A percentile compares a stretch with the other conserved stretches of the same genome.
Conservation (phyloP, 129 eudicot species). For the Pulicaria dysenterica region DNA sequence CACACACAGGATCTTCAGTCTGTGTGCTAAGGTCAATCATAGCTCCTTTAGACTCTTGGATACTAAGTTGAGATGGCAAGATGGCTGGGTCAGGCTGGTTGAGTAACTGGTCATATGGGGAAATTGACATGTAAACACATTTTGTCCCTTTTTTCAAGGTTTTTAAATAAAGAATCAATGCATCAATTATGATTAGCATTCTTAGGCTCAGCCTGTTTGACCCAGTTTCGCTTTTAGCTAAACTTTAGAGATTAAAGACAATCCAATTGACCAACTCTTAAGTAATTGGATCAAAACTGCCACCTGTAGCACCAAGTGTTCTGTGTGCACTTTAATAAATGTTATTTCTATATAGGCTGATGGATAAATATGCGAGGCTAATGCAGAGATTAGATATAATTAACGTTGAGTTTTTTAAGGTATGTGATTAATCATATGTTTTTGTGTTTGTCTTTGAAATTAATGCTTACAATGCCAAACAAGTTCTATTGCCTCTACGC, state of each 20-base stretch:
- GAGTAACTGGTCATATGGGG: not conserved
- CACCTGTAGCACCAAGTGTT: slow-evolving; percentile 20
- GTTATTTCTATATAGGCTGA: slow-evolving; percentile 50
- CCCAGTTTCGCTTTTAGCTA: not conserved
- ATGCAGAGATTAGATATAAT: slow-evolving; percentile 89
- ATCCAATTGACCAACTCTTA: slow-evolving; percentile 3
- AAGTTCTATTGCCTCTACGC: slow-evolving; percentile 2
- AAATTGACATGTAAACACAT: not conserved
- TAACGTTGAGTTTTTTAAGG: slow-evolving; percentile 83
- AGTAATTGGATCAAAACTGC: not conserved
- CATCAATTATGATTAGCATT: slow-evolving; percentile 3
- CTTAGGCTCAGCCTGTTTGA: not conserved
- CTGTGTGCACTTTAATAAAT: slow-evolving; percentile 35
- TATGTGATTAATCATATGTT: slow-evolving; percentile 30
- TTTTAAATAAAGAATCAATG: not conserved
- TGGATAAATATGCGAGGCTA: slow-evolving; percentile 94
- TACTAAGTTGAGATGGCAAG: not conserved
- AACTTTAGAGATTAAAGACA: not conserved
- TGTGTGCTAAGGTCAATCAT: slow-evolving; percentile 70
- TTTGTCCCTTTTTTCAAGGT: not conserved
- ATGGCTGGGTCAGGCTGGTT: not conserved
- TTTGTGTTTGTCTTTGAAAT: slow-evolving; percentile 1
- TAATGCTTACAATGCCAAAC: slow-evolving; percentile 11
- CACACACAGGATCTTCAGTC: slow-evolving; percentile 93
- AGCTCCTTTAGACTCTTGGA: slow-evolving; percentile 13